A percentile compares a stretch with the other conserved stretches of the same genome.
phyloP scores from a whole-genome alignment of 2,329 filamentous ascomycete species.

The Fusarium drepaniforme region DNA sequence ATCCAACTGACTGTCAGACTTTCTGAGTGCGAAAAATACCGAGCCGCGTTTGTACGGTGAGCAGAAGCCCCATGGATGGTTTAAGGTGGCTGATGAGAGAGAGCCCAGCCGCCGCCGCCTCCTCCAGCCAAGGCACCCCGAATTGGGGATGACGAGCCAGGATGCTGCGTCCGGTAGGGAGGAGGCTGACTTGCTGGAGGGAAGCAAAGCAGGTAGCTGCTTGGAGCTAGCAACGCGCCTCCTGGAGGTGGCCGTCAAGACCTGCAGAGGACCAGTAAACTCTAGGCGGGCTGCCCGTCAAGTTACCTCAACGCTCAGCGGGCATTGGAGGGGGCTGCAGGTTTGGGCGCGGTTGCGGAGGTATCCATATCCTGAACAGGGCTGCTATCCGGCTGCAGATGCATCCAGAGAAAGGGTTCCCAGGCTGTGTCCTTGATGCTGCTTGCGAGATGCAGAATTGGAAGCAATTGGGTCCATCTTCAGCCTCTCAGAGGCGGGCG shows the following conservation, averaged over 20 bases:
- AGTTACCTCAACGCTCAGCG: constrained; percentile 12
- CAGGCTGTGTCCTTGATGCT: constrained; percentile 4
- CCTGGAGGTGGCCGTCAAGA: constrained; percentile 11
- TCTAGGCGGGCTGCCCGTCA: constrained; percentile 26
- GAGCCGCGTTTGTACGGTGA: constrained; percentile 31
- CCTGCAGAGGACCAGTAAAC: constrained; percentile 24
- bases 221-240: constrained; percentile 18
- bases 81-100: constrained; percentile 31
- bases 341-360: background rate
- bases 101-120: constrained; percentile 17
- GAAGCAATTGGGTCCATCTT: constrained; percentile 13
- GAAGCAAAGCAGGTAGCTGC: background rate
- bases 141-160: constrained; percentile 30
- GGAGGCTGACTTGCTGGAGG: constrained; percentile 4
- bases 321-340: constrained; percentile 4
- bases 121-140: constrained; percentile 22
- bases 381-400: background rate
- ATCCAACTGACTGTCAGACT: constrained; percentile 16
- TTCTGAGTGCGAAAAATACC: constrained; percentile 3
- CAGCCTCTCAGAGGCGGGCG: constrained; percentile 24
- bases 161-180: constrained; percentile 6
- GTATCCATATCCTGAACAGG: background rate
- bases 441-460: constrained; percentile 13
- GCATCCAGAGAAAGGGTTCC: background rate
- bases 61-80: background rate